phyloP scores from a whole-genome alignment of 208 protist genomes.

The Leishmania martiniquensis region DNA sequence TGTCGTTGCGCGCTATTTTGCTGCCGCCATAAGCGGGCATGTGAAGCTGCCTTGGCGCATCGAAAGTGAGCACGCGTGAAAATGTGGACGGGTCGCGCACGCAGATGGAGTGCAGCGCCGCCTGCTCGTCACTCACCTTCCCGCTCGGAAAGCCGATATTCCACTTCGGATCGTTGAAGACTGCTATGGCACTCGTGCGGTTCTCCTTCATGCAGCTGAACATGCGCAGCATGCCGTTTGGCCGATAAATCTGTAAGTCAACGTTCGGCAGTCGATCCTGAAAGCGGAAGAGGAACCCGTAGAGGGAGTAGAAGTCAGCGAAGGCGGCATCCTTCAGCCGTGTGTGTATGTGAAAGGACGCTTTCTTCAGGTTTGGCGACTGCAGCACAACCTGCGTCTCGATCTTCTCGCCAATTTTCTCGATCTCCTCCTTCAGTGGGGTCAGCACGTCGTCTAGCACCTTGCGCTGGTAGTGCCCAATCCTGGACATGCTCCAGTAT shows the following conservation, averaged over 20 bases:
- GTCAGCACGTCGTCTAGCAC: slow-evolving; percentile 64
- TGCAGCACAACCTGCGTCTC: slow-evolving; percentile 85
- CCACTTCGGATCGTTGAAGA: slow-evolving; percentile 76
- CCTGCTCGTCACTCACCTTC: slow-evolving; percentile 63
- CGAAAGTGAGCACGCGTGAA: slow-evolving; percentile 66
- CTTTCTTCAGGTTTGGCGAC: slow-evolving; percentile 91
- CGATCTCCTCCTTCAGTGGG: slow-evolving; percentile 66
- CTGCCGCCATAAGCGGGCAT: slow-evolving; percentile 8
- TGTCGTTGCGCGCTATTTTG: not conserved
- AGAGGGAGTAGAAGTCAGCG: slow-evolving; percentile 79
- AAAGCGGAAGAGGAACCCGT: slow-evolving; percentile 78
- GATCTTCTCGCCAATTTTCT: slow-evolving; percentile 76
- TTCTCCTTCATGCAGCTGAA: slow-evolving; percentile 91
- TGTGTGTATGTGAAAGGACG: slow-evolving; percentile 88
- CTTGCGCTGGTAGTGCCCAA: slow-evolving; percentile 77
- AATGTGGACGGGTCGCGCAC: slow-evolving; percentile 73
- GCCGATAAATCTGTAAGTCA: slow-evolving; percentile 86
- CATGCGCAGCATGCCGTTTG: slow-evolving; percentile 89
- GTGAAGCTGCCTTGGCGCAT: slow-evolving; percentile 39
- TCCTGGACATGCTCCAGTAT: slow-evolving; percentile 79
- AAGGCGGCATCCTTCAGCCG: slow-evolving; percentile 87
- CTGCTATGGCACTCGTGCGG: slow-evolving; percentile 82
- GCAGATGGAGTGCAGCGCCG: slow-evolving; percentile 79
- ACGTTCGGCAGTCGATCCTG: slow-evolving; percentile 73
- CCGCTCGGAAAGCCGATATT: slow-evolving; percentile 77